Conservation (phyloP, 2,329 filamentous ascomycete genomes). For the Epicoccum nigrum region DNA sequence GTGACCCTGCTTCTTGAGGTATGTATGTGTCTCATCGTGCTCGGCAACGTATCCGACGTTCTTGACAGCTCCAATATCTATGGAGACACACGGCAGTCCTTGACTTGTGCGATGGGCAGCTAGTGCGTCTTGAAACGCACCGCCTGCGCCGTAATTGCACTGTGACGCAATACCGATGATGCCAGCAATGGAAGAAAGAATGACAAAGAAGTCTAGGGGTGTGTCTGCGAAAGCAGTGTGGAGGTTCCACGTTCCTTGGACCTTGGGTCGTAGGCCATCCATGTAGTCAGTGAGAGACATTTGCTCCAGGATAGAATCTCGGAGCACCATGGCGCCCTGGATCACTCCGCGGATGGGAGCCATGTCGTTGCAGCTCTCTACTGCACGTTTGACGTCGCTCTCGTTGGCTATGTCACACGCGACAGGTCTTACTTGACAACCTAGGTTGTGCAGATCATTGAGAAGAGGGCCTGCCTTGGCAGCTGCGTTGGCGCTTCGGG, state of each 20-base stretch:
- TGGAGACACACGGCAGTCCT: conserved; percentile 46
- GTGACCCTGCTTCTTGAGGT: conserved; percentile 1
- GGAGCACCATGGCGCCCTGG: conserved; percentile 37
- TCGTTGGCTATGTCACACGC: conserved; percentile 1
- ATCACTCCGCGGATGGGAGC: conserved; percentile 36
- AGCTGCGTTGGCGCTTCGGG: conserved; percentile 1
- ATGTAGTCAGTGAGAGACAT: conserved; percentile 20
- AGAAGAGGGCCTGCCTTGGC: not conserved
- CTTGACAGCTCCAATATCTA: conserved; percentile 24
- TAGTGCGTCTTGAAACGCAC: conserved; percentile 30
- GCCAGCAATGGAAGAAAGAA: conserved; percentile 29
- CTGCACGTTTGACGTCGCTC: not conserved
- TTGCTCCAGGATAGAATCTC: conserved; percentile 19
- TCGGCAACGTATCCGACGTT: conserved; percentile 36
- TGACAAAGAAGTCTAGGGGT: conserved; percentile 33
- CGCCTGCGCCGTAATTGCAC: conserved; percentile 31
- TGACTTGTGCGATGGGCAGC: conserved; percentile 21
- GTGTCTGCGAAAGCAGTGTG: conserved; percentile 8
- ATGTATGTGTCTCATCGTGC: conserved; percentile 1
- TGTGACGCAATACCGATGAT: conserved; percentile 26
- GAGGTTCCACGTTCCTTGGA: conserved; percentile 43
- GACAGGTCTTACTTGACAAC: not conserved
- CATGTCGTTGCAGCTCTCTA: conserved; percentile 6
- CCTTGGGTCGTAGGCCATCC: conserved; percentile 32
- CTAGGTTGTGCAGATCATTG: not conserved